Conservation (phyloP, 345 rosid genomes). For the Cardamine occulta region DNA sequence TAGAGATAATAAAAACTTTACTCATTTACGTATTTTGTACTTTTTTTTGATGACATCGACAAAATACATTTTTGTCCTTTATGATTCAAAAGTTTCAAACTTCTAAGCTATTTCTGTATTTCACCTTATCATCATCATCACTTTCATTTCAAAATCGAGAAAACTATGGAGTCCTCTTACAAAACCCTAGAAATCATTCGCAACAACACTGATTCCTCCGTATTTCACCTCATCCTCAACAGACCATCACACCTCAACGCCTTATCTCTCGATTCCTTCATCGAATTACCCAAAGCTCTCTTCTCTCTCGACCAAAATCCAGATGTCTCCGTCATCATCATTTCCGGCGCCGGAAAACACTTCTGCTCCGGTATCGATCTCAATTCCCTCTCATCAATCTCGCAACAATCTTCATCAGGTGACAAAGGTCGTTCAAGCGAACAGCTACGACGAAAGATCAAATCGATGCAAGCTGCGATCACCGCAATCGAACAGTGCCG, state of each 20-base stretch:
- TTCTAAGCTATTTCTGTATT: neutral
- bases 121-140: neutral
- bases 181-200: constrained; percentile 54
- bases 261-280: constrained; percentile 63
- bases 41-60: no score
- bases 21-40: no score
- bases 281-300: constrained; percentile 71
- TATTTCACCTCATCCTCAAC: constrained; percentile 61
- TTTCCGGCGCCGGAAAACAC: constrained; percentile 71
- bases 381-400: constrained; percentile 40
- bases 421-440: constrained; percentile 63
- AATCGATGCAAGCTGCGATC: constrained; percentile 66
- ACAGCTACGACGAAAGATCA: constrained; percentile 58
- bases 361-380: constrained; percentile 88
- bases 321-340: constrained; percentile 53
- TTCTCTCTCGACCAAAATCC: constrained; percentile 66
- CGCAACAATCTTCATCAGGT: constrained; percentile 27
- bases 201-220: constrained; percentile 48
- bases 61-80: no score
- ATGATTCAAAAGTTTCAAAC: neutral
- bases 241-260: constrained; percentile 69
- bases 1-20: no score
- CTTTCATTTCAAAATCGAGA: neutral
- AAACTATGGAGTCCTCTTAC: constrained; percentile 46
- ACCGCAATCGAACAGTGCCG: constrained; percentile 81